Evolutionary conservation across 2,329 filamentous ascomycete species (phyloP).

Genomic region (Diaporthe citriasiana): DNA sequence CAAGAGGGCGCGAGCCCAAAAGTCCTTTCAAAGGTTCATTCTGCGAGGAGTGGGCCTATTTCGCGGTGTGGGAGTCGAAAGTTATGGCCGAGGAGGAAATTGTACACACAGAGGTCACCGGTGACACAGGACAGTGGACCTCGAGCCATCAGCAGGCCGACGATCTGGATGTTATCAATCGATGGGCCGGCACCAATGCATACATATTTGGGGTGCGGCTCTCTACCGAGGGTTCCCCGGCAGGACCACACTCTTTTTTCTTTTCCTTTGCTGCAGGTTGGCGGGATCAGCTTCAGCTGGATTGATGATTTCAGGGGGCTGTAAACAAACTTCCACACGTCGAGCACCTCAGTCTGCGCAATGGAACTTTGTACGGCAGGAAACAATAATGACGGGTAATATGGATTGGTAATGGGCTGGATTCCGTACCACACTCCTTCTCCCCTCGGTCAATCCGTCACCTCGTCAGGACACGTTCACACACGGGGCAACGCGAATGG

Average conservation of each 20-base stretch:
- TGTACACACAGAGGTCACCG: slow-evolving; percentile 21
- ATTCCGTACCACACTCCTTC: slow-evolving; percentile 32
- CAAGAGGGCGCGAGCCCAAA: slow-evolving; percentile 38
- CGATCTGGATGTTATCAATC: slow-evolving; percentile 14
- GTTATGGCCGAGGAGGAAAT: neutral
- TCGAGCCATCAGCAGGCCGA: slow-evolving; percentile 16
- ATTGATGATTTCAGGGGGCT: slow-evolving; percentile 9
- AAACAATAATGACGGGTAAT: slow-evolving; percentile 33
- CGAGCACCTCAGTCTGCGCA: neutral
- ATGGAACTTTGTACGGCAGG: slow-evolving; percentile 5
- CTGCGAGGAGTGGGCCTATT: slow-evolving; percentile 8
- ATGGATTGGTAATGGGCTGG: slow-evolving; percentile 33
- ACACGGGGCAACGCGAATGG: slow-evolving; percentile 10
- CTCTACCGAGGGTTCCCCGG: neutral
- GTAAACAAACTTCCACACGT: slow-evolving; percentile 7
- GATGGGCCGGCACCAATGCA: slow-evolving; percentile 24
- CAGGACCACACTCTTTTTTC: neutral
- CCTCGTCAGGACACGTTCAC: neutral
- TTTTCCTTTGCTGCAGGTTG: slow-evolving; percentile 40
- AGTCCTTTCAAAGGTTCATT: slow-evolving; percentile 1
- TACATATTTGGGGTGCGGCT: neutral
- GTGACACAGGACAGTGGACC: slow-evolving; percentile 30
- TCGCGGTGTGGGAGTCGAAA: neutral
- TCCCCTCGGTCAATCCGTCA: slow-evolving; percentile 3
- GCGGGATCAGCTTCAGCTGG: slow-evolving; percentile 30